Evolutionary conservation across 495 filamentous ascomycete species (phyloP).

Genomic region (Hypoxylon cercidicola): DNA sequence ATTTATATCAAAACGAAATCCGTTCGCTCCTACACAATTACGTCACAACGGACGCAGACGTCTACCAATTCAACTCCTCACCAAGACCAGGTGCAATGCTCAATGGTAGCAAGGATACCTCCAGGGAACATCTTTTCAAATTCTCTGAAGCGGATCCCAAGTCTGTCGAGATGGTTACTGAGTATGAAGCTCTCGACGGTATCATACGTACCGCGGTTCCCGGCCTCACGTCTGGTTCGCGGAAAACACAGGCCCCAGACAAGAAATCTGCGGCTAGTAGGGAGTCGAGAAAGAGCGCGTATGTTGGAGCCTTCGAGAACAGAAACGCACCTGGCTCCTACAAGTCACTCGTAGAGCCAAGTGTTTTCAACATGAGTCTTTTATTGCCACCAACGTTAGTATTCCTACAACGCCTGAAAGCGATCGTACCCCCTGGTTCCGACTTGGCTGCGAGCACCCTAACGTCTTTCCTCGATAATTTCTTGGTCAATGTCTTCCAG

Average conservation of each 20-base stretch:
- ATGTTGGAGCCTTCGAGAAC: conserved; percentile 70
- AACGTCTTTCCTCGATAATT: conserved; percentile 97
- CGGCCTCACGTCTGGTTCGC: conserved; percentile 85
- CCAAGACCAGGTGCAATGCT: conserved; percentile 50
- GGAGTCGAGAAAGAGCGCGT: conserved; percentile 52
- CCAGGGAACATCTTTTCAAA: conserved; percentile 89
- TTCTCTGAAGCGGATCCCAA: conserved; percentile 84
- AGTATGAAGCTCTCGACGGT: conserved; percentile 88
- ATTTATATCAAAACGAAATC: conserved; percentile 79
- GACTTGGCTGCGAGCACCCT: conserved; percentile 88
- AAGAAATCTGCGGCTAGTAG: conserved; percentile 54
- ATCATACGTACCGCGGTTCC: conserved; percentile 93
- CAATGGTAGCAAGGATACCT: conserved; percentile 65
- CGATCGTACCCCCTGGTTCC: conserved; percentile 84
- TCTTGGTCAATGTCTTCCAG: conserved; percentile 97
- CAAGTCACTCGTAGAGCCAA: conserved; percentile 83
- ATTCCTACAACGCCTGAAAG: conserved; percentile 90
- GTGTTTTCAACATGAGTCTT: conserved; percentile 96
- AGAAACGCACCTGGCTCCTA: conserved; percentile 71
- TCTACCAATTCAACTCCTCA: conserved; percentile 64
- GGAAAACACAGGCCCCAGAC: conserved; percentile 61
- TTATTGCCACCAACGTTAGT: conserved; percentile 92
- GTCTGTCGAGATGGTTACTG: conserved; percentile 75
- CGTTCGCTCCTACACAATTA: conserved; percentile 95
- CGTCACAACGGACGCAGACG: conserved; percentile 89